Evolutionary conservation across 371 early-diverging fungal genomes (phyloP), one percentile per base, ranked within the genome.

Genomic region (Aphelidium insulamus): DNA sequence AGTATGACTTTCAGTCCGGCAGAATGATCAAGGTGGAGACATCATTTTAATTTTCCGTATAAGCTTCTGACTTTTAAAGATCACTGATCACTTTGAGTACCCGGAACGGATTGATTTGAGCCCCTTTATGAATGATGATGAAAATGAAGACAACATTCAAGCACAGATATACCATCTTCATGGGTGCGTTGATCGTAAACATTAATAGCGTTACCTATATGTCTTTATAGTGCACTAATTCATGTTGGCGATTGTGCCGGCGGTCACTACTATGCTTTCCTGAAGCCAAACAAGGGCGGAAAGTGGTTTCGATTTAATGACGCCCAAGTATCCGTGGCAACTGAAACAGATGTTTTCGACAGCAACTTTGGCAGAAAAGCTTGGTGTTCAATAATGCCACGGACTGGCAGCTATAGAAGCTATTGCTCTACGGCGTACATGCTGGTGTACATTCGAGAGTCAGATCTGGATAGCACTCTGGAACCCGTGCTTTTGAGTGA

Each of bases 81-180:
- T 91, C 55, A 97, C 97, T 60, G 94, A 94, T 52, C 74, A 92
- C n/a, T 80, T 83, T 49, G 94, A 90, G 47, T 99, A 82, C 54
- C 91, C 94, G 10, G 51, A 62, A 11, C 62, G 68, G 32, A 70
- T 98, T 32, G 86, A 94, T 40, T 54, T 97, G 30, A 72, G 67
- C n/a, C 69, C 71, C n/a, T 94, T 77, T 50, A 57, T 87, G n/a
- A n/a, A n/a, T n/a, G n/a, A n/a, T 20, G 63, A 68, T 4, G 53
- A 57, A 6, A 59, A 67, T 17, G 73, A 68, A 4, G n/a, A n/a
- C 38, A 63, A 54, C 36, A 43, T 60, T 7, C 57, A 56, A 28
- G 55, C 74, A 11, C 72, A 77, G 52, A 59, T 66, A 25, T 92
- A 90, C 53, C 49, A 60, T 18, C 52, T 88, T 15, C 84, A 88